These are phyloP conservation scores for Coniella vitis DNA, from an alignment of 2,329 filamentous ascomycete species.

Conservation along the genomic window DNA sequence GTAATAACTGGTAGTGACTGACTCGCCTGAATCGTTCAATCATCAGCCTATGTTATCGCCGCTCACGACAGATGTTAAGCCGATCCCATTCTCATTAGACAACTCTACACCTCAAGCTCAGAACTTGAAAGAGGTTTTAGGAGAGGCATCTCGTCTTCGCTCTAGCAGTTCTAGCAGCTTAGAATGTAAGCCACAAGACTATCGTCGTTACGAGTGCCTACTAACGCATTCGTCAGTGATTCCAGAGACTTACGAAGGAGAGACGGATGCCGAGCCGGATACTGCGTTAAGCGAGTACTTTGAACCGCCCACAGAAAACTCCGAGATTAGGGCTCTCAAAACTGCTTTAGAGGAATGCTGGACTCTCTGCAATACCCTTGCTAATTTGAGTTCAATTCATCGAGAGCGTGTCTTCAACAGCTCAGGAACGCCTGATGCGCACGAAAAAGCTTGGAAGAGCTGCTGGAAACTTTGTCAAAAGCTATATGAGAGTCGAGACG, in stretches of 20 bases:
- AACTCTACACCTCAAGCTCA: slow-evolving; percentile 75
- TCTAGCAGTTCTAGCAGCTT: slow-evolving; percentile 68
- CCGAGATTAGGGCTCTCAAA: slow-evolving; percentile 62
- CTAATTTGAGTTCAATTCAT: slow-evolving; percentile 76
- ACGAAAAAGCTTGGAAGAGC: slow-evolving; percentile 86
- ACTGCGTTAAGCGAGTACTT: slow-evolving; percentile 44
- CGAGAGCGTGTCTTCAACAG: slow-evolving; percentile 72
- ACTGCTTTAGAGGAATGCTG: slow-evolving; percentile 82
- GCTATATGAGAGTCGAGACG: slow-evolving; percentile 74
- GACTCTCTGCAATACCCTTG: slow-evolving; percentile 88
- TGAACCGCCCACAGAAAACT: slow-evolving; percentile 37
- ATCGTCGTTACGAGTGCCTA: not conserved
- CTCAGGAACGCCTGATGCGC: slow-evolving; percentile 65
- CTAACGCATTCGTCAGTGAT: slow-evolving; percentile 42
- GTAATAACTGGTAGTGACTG: not conserved
- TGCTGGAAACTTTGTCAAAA: slow-evolving; percentile 92
- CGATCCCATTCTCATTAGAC: slow-evolving; percentile 58
- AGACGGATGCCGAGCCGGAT: slow-evolving; percentile 46
- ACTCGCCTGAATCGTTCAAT: slow-evolving; percentile 22
- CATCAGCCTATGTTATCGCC: slow-evolving; percentile 58
- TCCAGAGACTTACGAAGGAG: slow-evolving; percentile 38
- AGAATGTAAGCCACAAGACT: slow-evolving; percentile 53
- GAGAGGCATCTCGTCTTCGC: slow-evolving; percentile 47
- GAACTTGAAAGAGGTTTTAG: slow-evolving; percentile 67
- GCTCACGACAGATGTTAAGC: slow-evolving; percentile 68